phyloP scores from a whole-genome alignment of 1,284 basidiomycete species.

The Melampsora americana region DNA sequence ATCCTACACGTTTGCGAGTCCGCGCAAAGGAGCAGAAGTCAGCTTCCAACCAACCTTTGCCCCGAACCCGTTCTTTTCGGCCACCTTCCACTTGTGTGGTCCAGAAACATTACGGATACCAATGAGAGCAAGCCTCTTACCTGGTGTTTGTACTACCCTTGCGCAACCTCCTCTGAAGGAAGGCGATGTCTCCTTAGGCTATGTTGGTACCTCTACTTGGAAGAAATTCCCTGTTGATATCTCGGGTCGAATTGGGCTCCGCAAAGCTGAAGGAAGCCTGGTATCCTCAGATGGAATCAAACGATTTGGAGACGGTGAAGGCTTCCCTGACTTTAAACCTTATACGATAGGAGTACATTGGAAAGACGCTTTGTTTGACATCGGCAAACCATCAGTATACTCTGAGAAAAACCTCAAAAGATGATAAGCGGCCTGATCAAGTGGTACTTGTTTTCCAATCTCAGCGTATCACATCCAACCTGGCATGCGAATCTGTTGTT shows the following conservation, averaged over 20 bases:
- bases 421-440: too few relatives aligned
- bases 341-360: background rate
- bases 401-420: too few relatives aligned
- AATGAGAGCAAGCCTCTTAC: background rate
- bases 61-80: background rate
- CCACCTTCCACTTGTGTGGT: background rate
- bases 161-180: background rate
- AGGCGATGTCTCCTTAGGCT: background rate
- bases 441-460: too few relatives aligned
- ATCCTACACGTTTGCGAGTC: slow-evolving; percentile 1
- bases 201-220: background rate
- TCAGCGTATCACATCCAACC: too few relatives aligned
- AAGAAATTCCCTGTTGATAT: background rate
- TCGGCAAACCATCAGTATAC: too few relatives aligned
- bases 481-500: too few relatives aligned
- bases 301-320: background rate
- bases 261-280: background rate
- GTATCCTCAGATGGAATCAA: background rate
- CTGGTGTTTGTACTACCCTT: background rate
- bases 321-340: background rate
- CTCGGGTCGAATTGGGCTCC: background rate
- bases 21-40: background rate
- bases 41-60: background rate
- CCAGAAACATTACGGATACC: background rate
- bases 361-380: background rate